Conservation (phyloP, 805 yeast species). For the Naumovozyma dairenensis region DNA sequence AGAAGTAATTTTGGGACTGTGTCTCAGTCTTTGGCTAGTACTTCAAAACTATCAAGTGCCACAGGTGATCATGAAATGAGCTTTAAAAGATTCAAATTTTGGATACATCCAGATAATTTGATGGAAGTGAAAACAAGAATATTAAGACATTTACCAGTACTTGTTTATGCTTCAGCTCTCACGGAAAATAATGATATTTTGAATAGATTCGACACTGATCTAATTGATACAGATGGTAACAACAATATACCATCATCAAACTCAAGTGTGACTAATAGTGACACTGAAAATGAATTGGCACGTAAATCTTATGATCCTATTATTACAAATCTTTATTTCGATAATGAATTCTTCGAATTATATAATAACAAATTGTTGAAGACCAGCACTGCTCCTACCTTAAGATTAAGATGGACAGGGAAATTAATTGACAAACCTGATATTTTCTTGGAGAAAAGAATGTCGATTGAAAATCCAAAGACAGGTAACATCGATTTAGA, state of each 20-base stretch:
- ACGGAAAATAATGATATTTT: conserved; percentile 27
- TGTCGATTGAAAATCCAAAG: conserved; percentile 42
- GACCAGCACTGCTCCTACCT: conserved; percentile 56
- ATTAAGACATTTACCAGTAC: conserved; percentile 84
- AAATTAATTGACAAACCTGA: conserved; percentile 67
- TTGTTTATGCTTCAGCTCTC: conserved; percentile 49
- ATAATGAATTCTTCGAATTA: conserved; percentile 69
- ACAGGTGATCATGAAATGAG: conserved; percentile 28
- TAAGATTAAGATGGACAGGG: conserved; percentile 89
- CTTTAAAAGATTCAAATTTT: conserved; percentile 69
- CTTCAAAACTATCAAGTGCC: conserved; percentile 28
- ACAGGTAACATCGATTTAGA: conserved; percentile 42
- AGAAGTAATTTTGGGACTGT: conserved; percentile 44
- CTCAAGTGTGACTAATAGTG: conserved; percentile 38
- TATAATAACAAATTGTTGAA: conserved; percentile 78
- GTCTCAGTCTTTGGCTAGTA: conserved; percentile 31
- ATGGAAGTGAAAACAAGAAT: conserved; percentile 97
- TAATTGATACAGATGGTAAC: conserved; percentile 19
- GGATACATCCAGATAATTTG: conserved; percentile 94
- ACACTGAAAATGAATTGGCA: conserved; percentile 23
- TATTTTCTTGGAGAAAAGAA: conserved; percentile 70
- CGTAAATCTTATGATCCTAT: conserved; percentile 57
- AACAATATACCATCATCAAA: conserved; percentile 26
- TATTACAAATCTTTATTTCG: conserved; percentile 81
- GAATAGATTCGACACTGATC: conserved; percentile 19